phyloP scores from a whole-genome alignment of 139 green algal species.

The Chlorella sp. region DNA sequence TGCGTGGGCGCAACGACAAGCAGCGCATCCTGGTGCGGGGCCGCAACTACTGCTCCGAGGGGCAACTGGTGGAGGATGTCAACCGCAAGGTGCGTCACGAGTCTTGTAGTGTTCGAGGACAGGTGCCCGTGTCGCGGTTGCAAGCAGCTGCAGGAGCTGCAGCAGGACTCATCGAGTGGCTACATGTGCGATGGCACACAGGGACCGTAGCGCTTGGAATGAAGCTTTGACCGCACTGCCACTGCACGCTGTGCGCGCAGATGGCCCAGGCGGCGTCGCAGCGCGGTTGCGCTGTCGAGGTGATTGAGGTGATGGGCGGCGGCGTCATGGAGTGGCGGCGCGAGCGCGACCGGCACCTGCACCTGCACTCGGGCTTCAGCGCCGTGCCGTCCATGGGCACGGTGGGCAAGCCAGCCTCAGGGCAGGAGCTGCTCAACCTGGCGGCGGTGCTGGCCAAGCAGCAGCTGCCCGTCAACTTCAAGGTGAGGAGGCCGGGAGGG shows the following conservation, averaged over 20 bases:
- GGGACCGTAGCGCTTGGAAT: too few species aligned
- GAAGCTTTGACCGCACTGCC: too few species aligned
- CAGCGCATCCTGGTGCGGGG: slow-evolving; percentile 62
- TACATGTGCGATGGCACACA: background rate
- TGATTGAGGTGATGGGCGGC: slow-evolving; percentile 46
- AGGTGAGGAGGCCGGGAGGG: slow-evolving; percentile 10
- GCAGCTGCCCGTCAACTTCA: slow-evolving; percentile 40
- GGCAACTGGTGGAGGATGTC: slow-evolving; percentile 34
- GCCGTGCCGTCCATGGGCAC: background rate
- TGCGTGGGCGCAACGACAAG: slow-evolving; percentile 34
- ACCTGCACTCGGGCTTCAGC: slow-evolving; percentile 21
- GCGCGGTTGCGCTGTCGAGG: slow-evolving; percentile 27
- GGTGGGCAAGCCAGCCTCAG: background rate
- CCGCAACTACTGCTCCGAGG: slow-evolving; percentile 45
- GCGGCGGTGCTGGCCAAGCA: slow-evolving; percentile 38
- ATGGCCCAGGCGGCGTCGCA: slow-evolving; percentile 14
- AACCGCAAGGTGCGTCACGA: slow-evolving; percentile 29
- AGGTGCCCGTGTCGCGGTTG: background rate
- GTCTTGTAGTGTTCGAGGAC: too few species aligned
- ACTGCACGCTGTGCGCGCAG: slow-evolving; percentile 17
- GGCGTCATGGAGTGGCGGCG: slow-evolving; percentile 59
- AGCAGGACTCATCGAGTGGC: too few species aligned
- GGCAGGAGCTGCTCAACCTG: slow-evolving; percentile 34
- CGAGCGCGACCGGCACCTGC: slow-evolving; percentile 40
- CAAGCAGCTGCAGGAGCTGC: too few species aligned